These are phyloP conservation scores for Tetrapyrgos nigripes DNA, from an alignment of 1,284 basidiomycete species.

Conservation along the genomic window DNA sequence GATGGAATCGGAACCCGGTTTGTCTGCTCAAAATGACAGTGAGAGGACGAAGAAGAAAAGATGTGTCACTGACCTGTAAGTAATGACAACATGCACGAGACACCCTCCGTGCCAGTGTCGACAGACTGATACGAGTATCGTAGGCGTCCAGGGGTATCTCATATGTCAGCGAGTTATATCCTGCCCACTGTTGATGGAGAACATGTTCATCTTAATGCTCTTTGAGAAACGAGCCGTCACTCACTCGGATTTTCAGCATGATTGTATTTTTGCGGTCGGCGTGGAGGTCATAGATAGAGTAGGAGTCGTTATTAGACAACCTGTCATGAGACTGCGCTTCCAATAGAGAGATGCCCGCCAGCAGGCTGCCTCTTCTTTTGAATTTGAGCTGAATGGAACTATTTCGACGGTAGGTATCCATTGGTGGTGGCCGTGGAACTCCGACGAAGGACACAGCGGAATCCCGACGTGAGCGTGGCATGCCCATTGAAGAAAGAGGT, in stretches of 20 bases:
- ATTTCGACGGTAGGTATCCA: constrained; percentile 51
- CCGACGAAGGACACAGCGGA: constrained; percentile 60
- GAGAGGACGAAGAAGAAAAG: constrained; percentile 8
- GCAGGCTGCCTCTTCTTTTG: constrained; percentile 71
- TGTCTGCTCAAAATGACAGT: constrained; percentile 41
- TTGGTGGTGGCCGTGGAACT: constrained; percentile 36
- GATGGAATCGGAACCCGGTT: constrained; percentile 71
- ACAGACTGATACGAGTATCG: constrained; percentile 66
- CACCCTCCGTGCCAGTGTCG: constrained; percentile 71
- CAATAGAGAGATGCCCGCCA: constrained; percentile 67
- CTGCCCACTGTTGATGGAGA: constrained; percentile 76
- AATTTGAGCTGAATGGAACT: constrained; percentile 67
- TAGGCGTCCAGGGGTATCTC: constrained; percentile 76
- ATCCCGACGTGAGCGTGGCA: constrained; percentile 53
- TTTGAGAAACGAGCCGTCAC: no score
- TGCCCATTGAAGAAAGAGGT: constrained; percentile 25
- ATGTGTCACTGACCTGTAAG: constrained; percentile 57
- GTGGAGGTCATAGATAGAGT: constrained; percentile 67
- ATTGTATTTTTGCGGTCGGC: constrained; percentile 65
- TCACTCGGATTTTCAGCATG: constrained; percentile 65
- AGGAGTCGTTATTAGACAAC: constrained; percentile 64
- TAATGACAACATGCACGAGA: constrained; percentile 77
- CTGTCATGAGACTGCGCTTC: constrained; percentile 73
- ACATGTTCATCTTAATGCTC: not conserved
- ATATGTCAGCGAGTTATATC: constrained; percentile 74